Conservation (phyloP, 2,329 filamentous ascomycete genomes). For the Didymella arachidicola region DNA sequence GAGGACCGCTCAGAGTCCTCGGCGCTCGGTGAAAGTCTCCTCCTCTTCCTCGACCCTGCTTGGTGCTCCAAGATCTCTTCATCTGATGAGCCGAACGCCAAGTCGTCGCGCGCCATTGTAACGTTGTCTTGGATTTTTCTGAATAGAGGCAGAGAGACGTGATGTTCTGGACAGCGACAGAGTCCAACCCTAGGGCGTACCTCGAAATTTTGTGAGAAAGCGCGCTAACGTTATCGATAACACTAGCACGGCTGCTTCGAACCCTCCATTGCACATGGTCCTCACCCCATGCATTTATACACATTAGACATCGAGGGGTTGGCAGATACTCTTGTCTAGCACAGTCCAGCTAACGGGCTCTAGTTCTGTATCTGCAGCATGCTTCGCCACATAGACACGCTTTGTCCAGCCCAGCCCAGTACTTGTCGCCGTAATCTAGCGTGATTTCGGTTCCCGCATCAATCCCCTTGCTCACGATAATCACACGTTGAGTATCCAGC, state of each 20-base stretch:
- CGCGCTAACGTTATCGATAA: conserved; percentile 42
- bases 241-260: not conserved
- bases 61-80: conserved; percentile 42
- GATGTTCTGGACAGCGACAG: conserved; percentile 8
- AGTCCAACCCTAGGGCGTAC: conserved; percentile 2
- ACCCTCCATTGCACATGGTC: not conserved
- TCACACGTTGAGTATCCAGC: conserved; percentile 62
- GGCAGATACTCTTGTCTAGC: not conserved
- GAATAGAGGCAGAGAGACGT: not conserved
- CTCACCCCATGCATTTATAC: not conserved
- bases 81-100: conserved; percentile 33
- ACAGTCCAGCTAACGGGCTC: conserved; percentile 2
- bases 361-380: conserved; percentile 58
- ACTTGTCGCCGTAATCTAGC: conserved; percentile 66
- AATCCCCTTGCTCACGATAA: conserved; percentile 65
- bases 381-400: conserved; percentile 62
- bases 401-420: conserved; percentile 65
- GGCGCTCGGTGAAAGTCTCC: conserved; percentile 41
- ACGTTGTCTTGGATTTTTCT: not conserved
- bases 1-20: conserved; percentile 28
- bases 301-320: not conserved
- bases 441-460: conserved; percentile 63
- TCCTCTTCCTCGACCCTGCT: conserved; percentile 47
- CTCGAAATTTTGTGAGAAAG: conserved; percentile 41
- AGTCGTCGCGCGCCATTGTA: conserved; percentile 28